Percentiles rank a stretch among this genome's conserved stretches.
Evolutionary conservation across 441 rosid species (phyloP).

Genomic region (Gossypium armourianum): DNA sequence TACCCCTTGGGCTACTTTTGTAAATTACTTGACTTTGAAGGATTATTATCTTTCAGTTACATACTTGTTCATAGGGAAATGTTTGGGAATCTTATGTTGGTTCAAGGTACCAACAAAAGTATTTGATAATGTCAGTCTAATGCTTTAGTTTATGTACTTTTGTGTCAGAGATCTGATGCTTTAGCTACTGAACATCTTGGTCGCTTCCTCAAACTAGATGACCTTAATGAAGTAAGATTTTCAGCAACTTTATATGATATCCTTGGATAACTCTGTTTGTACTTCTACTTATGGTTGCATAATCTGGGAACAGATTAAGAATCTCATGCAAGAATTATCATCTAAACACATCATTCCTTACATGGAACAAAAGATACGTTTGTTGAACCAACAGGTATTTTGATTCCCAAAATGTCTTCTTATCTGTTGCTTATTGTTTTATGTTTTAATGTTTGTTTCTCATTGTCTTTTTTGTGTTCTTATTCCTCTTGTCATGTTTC

Average conservation of each 20-base stretch:
- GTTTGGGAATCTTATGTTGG: slow-evolving; percentile 12
- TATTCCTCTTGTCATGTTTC: slow-evolving; percentile 19
- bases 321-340: slow-evolving; percentile 76
- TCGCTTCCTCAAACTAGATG: slow-evolving; percentile 61
- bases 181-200: slow-evolving; percentile 47
- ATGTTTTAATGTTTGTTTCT: slow-evolving; percentile 10
- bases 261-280: slow-evolving; percentile 11
- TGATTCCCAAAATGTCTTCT: slow-evolving; percentile 12
- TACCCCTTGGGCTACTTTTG: slow-evolving; percentile 60
- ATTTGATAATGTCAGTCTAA: slow-evolving; percentile 14
- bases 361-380: slow-evolving; percentile 91
- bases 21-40: slow-evolving; percentile 34
- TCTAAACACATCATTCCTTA: slow-evolving; percentile 82
- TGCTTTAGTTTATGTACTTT: slow-evolving; percentile 21
- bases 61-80: slow-evolving; percentile 9
- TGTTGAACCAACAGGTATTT: slow-evolving; percentile 79
- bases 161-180: slow-evolving; percentile 52
- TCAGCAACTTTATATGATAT: slow-evolving; percentile 9
- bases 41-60: slow-evolving; percentile 16
- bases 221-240: slow-evolving; percentile 51
- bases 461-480: slow-evolving; percentile 10
- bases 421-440: background rate
- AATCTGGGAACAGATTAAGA: slow-evolving; percentile 57
- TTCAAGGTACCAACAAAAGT: slow-evolving; percentile 8
- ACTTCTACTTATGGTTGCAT: slow-evolving; percentile 19